Base-by-base conservation (phyloP, 495 filamentous ascomycete genomes). In the Xylaria sp. region DNA sequence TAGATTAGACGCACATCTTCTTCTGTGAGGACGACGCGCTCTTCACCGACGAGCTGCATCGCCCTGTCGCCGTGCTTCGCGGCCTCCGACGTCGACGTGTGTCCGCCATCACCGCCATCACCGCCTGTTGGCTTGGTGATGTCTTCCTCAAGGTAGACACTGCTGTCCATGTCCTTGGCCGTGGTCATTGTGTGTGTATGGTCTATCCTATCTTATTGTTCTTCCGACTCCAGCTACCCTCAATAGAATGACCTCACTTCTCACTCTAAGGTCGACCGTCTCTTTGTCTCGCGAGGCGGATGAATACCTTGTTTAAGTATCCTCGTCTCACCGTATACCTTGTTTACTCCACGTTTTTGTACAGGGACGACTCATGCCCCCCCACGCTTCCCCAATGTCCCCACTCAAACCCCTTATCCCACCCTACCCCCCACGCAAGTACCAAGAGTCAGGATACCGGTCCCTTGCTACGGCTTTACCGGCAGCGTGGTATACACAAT, bases 1-100 rank as follows among this genome's bases (percentile, higher is more conserved):
- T n/a, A n/a, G n/a, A n/a, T n/a, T 2, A 3, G 21, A 68, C 74
- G 12, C 41, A 79, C 85, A 69, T 87, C 85, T 73, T 84, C 82
- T 12, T 87, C 85, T 0, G 86, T 87, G 62, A 88, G 69, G 19
- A 80, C 72, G 11, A 86, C 77, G 0, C 81, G 82, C 19, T 75
- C 72, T 40, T 71, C 69, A 9, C 35, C 72, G 7, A 68, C 6
- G 40, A 61, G 31, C 61, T 72, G n/a, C 33, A n/a, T 43, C 41
- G 48, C 67, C 21, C 26, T 44, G 19, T 71, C 68, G 62, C 68
- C 68, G 50, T 70, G 52, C 14, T 31, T 61, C 41, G n/a, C 37
- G 52, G 61, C 31, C 7, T 31, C 62, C 21, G 68, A 52, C 15
- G 58, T 8, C 5, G 68, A 2, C 1, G 21, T 17, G 35, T 57